phyloP scores from a whole-genome alignment of 805 yeast genomes.

The Komagataella mondaviorum region DNA sequence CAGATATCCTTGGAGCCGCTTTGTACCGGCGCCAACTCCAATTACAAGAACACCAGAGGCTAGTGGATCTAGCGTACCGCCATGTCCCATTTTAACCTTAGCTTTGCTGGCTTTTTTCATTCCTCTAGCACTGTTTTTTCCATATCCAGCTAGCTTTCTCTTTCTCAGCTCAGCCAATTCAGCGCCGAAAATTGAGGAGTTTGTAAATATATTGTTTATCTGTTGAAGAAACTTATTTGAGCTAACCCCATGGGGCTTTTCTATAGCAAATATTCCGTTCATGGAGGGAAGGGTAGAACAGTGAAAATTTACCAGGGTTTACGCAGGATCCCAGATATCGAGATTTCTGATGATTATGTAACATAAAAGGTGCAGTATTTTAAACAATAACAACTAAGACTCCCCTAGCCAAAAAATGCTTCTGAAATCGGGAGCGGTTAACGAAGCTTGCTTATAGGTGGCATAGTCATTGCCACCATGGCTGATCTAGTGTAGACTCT shows the following conservation, averaged over 20 bases:
- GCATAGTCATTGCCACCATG: not conserved
- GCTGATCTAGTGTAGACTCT: not conserved
- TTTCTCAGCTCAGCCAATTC: constrained; percentile 38
- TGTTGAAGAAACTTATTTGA: constrained; percentile 63
- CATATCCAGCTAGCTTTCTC: constrained; percentile 26
- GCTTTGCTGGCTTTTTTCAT: constrained; percentile 25
- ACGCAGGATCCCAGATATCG: not conserved
- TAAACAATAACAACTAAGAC: no score
- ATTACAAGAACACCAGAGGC: constrained; percentile 91
- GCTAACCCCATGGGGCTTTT: constrained; percentile 77
- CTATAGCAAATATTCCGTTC: constrained; percentile 91
- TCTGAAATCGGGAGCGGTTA: no score
- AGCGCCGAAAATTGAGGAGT: constrained; percentile 40
- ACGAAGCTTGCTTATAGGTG: no score
- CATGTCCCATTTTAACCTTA: constrained; percentile 90
- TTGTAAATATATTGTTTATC: constrained; percentile 49
- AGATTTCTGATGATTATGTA: not conserved
- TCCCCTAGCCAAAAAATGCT: no score
- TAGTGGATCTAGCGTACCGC: constrained; percentile 91
- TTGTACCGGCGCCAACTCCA: constrained; percentile 92
- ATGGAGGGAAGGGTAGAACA: constrained; percentile 18
- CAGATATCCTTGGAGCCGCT: constrained; percentile 56
- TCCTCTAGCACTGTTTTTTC: constrained; percentile 21
- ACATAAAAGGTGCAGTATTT: not conserved
- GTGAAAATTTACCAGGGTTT: not conserved